phyloP scores from a whole-genome alignment of 768 basidiomycete species.

The Termitomyces sp. region DNA sequence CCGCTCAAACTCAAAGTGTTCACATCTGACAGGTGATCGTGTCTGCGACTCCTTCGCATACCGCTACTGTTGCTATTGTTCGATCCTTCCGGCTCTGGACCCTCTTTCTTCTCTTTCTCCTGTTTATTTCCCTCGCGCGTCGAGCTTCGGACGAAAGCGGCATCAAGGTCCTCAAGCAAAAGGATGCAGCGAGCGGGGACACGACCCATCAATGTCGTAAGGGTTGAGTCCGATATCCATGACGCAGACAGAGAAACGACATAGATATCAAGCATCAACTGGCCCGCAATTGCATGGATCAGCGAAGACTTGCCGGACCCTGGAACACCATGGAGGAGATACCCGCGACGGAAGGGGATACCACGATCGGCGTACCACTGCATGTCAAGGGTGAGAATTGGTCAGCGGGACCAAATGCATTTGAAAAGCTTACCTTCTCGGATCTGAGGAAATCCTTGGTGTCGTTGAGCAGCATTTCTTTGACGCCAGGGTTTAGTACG shows the following conservation, averaged over 20 bases:
- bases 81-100: conserved; percentile 17
- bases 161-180: conserved; percentile 87
- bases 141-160: conserved; percentile 77
- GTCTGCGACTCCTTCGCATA: conserved; percentile 31
- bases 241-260: conserved; percentile 82
- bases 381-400: conserved; percentile 3
- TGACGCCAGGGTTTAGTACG: conserved; percentile 83
- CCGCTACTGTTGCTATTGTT: conserved; percentile 12
- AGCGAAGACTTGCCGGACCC: conserved; percentile 85
- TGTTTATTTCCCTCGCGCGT: conserved; percentile 50
- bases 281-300: conserved; percentile 84
- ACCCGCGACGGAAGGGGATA: conserved; percentile 87
- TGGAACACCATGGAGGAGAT: conserved; percentile 78
- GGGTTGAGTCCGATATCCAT: conserved; percentile 84
- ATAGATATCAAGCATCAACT: conserved; percentile 88
- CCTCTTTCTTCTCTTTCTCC: conserved; percentile 27
- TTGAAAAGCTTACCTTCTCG: conserved; percentile 52
- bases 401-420: neutral
- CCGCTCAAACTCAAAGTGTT: conserved; percentile 82
- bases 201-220: conserved; percentile 81
- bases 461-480: conserved; percentile 83
- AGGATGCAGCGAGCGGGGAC: conserved; percentile 84
- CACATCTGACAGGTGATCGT: conserved; percentile 63
- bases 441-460: conserved; percentile 79
- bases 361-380: conserved; percentile 93